phyloP scores from a whole-genome alignment of 352 stramenopile genomes.

The Phytophthora megakarya region DNA sequence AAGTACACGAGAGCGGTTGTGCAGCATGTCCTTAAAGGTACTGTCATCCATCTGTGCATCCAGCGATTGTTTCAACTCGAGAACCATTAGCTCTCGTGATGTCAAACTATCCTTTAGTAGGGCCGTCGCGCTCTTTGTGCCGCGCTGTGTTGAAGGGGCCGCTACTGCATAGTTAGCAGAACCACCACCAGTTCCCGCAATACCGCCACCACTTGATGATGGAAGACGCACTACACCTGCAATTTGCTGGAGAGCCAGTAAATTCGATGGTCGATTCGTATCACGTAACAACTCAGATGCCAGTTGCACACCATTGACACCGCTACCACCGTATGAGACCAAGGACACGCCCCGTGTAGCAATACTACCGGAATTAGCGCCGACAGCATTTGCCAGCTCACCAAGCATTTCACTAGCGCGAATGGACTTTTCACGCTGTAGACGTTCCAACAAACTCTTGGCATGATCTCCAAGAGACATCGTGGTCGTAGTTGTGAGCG shows the following conservation, averaged over 20 bases:
- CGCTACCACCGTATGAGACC: conserved; percentile 80
- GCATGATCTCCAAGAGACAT: conserved; percentile 72
- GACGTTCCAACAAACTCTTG: conserved; percentile 72
- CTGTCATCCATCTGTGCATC: conserved; percentile 89
- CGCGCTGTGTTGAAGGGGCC: conserved; percentile 38
- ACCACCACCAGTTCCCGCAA: conserved; percentile 27
- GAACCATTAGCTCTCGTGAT: conserved; percentile 86
- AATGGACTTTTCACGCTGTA: conserved; percentile 87
- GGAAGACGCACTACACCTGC: conserved; percentile 43
- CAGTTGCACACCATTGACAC: conserved; percentile 88
- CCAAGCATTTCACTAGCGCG: conserved; percentile 84
- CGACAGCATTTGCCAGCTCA: conserved; percentile 79
- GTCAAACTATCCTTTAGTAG: conserved; percentile 72
- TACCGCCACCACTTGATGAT: conserved; percentile 35
- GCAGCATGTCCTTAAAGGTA: conserved; percentile 90
- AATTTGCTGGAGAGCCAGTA: conserved; percentile 47
- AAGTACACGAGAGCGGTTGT: conserved; percentile 84
- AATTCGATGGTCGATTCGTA: conserved; percentile 81
- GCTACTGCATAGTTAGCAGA: conserved; percentile 42
- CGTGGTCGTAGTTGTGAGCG: conserved; percentile 71
- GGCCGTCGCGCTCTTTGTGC: conserved; percentile 46
- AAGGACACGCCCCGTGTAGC: conserved; percentile 71
- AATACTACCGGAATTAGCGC: conserved; percentile 75
- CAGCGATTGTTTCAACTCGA: conserved; percentile 86
- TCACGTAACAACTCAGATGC: conserved; percentile 86